Base-by-base conservation (phyloP, 345 rosid genomes). In the Citrus reticulata region DNA sequence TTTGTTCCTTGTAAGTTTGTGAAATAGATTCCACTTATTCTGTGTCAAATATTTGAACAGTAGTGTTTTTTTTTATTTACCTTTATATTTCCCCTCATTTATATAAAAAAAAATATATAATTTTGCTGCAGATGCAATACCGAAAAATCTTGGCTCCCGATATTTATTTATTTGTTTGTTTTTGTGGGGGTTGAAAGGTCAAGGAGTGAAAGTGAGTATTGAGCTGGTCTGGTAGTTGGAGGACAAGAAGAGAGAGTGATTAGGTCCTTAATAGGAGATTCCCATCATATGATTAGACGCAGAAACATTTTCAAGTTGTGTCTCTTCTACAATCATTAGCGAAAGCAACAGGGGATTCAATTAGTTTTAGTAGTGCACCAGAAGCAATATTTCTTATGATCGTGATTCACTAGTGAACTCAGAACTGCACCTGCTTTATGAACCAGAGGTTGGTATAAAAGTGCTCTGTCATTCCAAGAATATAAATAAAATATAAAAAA, bases 191-290 rank as follows among this genome's bases (percentile, higher is more conserved):
- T 60, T 14, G 68, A 39, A 60, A 74, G 67, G 35, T 8, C 9
- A n/a, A 30, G 42, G 46, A 60, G 58, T 73, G 16, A 37, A 59
- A 66, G 49, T 11, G 29, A 20, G 62, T 0, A 46, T 78, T 79
- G 25, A 76, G 25, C 20, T 81, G 82, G 86, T 83, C 72, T 5
- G 79, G 86, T 80, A 35, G 88, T 68, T 80, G 29, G 84, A 72
- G 27, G 81, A 77, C 82, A 83, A 16, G 68, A 57, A 30, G 64
- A 76, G 84, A 72, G 30, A 29, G 37, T 65, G 78, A 67, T 72
- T 67, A 70, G 71, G 67, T 66, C 71, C 59, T 16, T 24, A 70
- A 70, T 51, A 35, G 57, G 20, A 79, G 79, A 82, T 79, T 82
- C 83, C 72, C 19, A 39, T 71, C 69, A 71, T n/a, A 78, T 83